phyloP scores from a whole-genome alignment of 2,329 filamentous ascomycete species.

The Blumeriella jaapii region DNA sequence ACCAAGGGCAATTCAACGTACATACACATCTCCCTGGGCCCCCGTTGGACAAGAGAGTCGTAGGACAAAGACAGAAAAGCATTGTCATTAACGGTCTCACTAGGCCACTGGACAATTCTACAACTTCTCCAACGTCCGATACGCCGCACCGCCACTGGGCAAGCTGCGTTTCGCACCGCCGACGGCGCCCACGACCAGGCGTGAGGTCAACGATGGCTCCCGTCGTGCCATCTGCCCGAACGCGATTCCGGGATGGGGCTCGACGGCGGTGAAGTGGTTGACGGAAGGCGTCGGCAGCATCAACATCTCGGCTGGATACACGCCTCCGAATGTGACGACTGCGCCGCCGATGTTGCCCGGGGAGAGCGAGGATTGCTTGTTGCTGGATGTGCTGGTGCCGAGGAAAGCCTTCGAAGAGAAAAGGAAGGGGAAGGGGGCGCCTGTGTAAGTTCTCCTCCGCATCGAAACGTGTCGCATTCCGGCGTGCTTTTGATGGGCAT shows the following conservation, averaged over 20 bases:
- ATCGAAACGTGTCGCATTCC: too few relatives aligned
- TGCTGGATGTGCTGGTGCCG: conserved; percentile 36
- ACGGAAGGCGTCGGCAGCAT: not conserved
- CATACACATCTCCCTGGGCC: not conserved
- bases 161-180: conserved; percentile 33
- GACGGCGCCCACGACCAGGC: conserved; percentile 15
- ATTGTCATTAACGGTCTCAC: conserved; percentile 28
- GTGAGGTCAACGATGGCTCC: conserved; percentile 26
- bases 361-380: conserved; percentile 34
- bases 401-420: conserved; percentile 29
- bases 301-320: conserved; percentile 4
- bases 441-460: conserved; percentile 8
- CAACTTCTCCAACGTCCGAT: conserved; percentile 32
- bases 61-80: conserved; percentile 6
- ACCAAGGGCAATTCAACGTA: conserved; percentile 5
- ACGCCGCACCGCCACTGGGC: conserved; percentile 32
- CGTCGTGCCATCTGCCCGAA: conserved; percentile 29
- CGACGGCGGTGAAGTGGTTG: not conserved
- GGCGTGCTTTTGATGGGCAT: not conserved
- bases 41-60: not conserved
- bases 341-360: not conserved
- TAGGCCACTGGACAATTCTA: conserved; percentile 27
- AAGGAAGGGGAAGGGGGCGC: conserved; percentile 8
- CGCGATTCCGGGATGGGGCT: conserved; percentile 16
- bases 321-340: conserved; percentile 6